Base-by-base conservation (phyloP, 768 basidiomycete genomes). In the Amyloporia xantha region DNA sequence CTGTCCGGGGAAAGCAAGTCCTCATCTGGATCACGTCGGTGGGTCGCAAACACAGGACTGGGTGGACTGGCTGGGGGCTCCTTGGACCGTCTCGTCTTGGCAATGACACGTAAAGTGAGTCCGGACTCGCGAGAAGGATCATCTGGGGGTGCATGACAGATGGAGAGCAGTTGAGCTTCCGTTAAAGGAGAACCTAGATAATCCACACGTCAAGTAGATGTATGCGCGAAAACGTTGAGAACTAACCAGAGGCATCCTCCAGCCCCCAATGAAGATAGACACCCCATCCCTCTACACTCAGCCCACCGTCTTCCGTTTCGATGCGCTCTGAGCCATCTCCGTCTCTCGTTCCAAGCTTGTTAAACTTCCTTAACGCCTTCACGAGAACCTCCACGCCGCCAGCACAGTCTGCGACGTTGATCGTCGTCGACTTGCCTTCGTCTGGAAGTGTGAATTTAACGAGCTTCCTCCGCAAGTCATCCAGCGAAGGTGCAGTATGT, bases 361-460 rank as follows among this genome's bases (percentile, higher is more conserved):
- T 82, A 56, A 95, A 88, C 66, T 99, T 99, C 63, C 81, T 88
- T 53, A 99, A 70, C 1, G 89, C 93, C 56, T 86, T 83, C 55
- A 91, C 87, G 44, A 98, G 74, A 2, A 97, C 80, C 59, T 98
- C 92, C 2, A 86, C 74, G 7, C 92, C 93, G 23, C 83, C 84
- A 1, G 72, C 73, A 59, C 89, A 93, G 23, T 88, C 81, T 2
- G 81, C 78, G 12, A 92, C 83, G 61, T 94, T 84, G 51, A 98
- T 81, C 1, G 85, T 84, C 48, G 53, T 33, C 21, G 68, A 66
- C 38, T 82, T 77, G 2, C 85, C 83, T 58, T 91, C 91, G 10
- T 92, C 93, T 1, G 84, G 84, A 36, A 93, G 73, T 17, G 77
- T 72, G 62, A 99, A 96, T 63, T 93, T 97, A 60, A 99, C 84